These are phyloP conservation scores for Talaromyces thailandensis DNA, from an alignment of 495 filamentous ascomycete species.

Conservation along the genomic window DNA sequence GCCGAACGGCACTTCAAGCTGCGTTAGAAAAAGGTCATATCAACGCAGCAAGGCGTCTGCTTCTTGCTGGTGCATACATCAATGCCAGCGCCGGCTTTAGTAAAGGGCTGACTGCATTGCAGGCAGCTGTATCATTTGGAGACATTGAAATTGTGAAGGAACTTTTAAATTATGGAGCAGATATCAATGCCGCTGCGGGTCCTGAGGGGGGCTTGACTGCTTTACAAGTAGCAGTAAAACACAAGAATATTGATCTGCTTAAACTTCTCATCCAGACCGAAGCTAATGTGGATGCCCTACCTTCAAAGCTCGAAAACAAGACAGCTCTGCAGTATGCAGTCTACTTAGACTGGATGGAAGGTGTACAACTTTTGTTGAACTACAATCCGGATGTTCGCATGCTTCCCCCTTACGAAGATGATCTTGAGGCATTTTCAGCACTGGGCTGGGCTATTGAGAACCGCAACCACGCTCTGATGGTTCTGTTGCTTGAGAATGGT, in stretches of 20 bases:
- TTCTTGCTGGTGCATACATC: conserved; percentile 1
- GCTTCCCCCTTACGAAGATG: neutral
- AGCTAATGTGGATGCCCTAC: conserved; percentile 10
- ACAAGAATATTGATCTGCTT: conserved; percentile 6
- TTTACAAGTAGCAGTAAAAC: conserved; percentile 12
- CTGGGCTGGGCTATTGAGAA: neutral
- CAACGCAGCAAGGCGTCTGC: neutral
- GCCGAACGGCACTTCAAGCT: conserved; percentile 11
- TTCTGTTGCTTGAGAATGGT: neutral
- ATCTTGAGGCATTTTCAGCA: neutral
- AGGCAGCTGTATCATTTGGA: neutral
- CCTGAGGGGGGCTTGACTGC: conserved; percentile 5
- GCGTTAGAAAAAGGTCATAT: neutral
- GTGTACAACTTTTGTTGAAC: neutral
- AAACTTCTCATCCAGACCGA: conserved; percentile 7
- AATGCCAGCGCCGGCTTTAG: neutral
- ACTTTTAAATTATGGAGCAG: conserved; percentile 5
- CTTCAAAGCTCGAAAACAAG: neutral
- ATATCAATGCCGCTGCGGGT: conserved; percentile 16
- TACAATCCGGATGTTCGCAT: neutral
- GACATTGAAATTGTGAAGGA: neutral
- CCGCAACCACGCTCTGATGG: neutral
- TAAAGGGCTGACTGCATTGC: conserved; percentile 6
- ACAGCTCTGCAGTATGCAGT: conserved; percentile 11
- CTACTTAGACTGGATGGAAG: neutral